Base-by-base conservation (phyloP, 305 asterid genomes). In the Fraxinus ornus region DNA sequence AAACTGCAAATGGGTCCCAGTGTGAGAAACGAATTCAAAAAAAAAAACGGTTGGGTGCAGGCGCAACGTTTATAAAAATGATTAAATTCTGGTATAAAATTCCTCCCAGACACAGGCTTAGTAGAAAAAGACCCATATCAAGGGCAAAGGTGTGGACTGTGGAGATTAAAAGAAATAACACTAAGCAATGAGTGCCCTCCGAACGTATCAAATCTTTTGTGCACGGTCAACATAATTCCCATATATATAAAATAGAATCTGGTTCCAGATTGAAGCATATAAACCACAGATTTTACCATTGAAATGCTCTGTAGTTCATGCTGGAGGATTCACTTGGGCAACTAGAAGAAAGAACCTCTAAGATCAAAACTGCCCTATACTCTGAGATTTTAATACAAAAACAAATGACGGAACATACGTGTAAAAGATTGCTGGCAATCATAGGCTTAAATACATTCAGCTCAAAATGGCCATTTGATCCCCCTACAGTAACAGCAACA, bases 401-500 rank as follows among this genome's bases (percentile, higher is more conserved):
- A 68, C 21, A 78, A 79, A 78, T 60, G 26, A 64, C 36, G 84
- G 44, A 77, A 80, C 92, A 32, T 94, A 94, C 99, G 77, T 94
- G 98, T 88, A 95, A 88, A 64, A 95, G 91, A 85, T 90, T 89
- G 83, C 94, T 93, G 83, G 97, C 97, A 83, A 95, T 95, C 90
- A 95, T 89, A 39, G 99, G 99, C 91, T 95, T 95, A 87, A 89
- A 94, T 57, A 95, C 99, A 79, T 95, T 95, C 85, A 95, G 86
- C 88, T 95, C 99, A 81, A 95, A 95, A 88, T 94, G 98, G 75
- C 99, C 99, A 87, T 93, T 93, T 83, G 94, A 90, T 88, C 95
- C 99, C 26, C 97, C 97, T 70, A 94, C 92, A 12, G 99, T 92
- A 75, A 95, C 89, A 22, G 97, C 94, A 28, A 95, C 94, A 81